These are phyloP conservation scores for Rosa lucieae DNA, from an alignment of 306 rosid genomes.

Conservation along the genomic window DNA sequence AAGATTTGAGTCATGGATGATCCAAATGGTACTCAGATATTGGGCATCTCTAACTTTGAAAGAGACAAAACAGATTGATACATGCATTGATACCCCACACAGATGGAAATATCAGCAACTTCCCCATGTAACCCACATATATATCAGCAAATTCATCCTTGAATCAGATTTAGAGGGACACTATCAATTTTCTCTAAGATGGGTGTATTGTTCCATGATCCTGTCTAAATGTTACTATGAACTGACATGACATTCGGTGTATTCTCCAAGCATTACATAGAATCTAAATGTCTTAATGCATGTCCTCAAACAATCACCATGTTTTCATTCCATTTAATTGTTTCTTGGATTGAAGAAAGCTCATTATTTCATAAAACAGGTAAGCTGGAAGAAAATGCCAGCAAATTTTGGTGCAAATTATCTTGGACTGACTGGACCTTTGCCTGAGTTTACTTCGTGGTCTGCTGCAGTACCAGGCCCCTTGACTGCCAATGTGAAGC, in stretches of 20 bases:
- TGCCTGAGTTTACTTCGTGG: constrained; percentile 74
- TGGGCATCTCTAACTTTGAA: background rate
- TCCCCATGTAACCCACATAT: background rate
- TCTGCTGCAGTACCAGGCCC: constrained; percentile 63
- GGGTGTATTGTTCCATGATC: background rate
- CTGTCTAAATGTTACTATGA: background rate
- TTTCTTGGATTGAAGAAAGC: constrained; percentile 13
- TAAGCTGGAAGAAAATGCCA: constrained; percentile 80
- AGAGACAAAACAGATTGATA: background rate
- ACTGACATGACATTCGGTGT: background rate
- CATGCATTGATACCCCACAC: background rate
- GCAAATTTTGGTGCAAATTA: constrained; percentile 62
- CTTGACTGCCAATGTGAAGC: constrained; percentile 51
- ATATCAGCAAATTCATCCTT: background rate
- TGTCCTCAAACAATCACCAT: background rate
- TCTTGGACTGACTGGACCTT: constrained; percentile 82
- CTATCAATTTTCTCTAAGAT: background rate
- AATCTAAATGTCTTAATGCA: background rate
- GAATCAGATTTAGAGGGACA: background rate
- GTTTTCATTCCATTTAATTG: background rate
- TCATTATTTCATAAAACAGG: constrained; percentile 46
- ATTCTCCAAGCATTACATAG: constrained; percentile 3
- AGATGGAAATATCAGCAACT: background rate
- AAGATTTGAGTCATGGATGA: background rate
- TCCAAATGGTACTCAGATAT: background rate